phyloP scores from a whole-genome alignment of 2,329 filamentous ascomycete genomes.

The Pseudogymnoascus destructans region DNA sequence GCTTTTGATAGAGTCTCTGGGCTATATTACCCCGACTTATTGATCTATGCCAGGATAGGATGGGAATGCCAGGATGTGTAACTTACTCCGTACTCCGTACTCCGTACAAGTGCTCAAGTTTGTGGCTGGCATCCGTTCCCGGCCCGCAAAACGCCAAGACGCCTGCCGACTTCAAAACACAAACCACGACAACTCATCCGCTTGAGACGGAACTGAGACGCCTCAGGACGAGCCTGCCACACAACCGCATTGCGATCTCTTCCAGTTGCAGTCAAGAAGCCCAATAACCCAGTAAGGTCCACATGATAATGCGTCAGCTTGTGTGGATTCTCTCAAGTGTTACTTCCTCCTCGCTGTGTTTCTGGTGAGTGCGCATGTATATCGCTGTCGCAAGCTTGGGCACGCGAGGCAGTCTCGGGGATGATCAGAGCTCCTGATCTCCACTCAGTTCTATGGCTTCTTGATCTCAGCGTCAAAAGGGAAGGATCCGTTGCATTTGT shows the following conservation, averaged over 20 bases:
- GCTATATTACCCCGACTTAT: neutral
- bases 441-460: neutral
- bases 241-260: neutral
- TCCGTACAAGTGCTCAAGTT: neutral
- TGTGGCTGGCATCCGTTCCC: constrained; percentile 3
- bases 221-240: neutral
- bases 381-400: neutral
- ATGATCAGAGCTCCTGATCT: constrained; percentile 1
- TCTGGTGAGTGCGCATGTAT: neutral
- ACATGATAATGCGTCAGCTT: neutral
- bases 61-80: neutral
- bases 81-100: too few species aligned
- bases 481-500: neutral
- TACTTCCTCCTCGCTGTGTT: neutral
- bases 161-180: neutral
- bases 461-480: neutral
- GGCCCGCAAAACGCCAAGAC: neutral
- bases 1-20: neutral
- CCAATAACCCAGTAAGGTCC: neutral
- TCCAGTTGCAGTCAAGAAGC: neutral
- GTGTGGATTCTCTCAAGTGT: neutral
- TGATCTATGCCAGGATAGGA: neutral
- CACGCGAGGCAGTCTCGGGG: neutral
- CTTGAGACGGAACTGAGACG: neutral
- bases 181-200: neutral